These are phyloP conservation scores for Dothidotthia symphoricarpi DNA, from an alignment of 2,329 filamentous ascomycete species.

Conservation along the genomic window DNA sequence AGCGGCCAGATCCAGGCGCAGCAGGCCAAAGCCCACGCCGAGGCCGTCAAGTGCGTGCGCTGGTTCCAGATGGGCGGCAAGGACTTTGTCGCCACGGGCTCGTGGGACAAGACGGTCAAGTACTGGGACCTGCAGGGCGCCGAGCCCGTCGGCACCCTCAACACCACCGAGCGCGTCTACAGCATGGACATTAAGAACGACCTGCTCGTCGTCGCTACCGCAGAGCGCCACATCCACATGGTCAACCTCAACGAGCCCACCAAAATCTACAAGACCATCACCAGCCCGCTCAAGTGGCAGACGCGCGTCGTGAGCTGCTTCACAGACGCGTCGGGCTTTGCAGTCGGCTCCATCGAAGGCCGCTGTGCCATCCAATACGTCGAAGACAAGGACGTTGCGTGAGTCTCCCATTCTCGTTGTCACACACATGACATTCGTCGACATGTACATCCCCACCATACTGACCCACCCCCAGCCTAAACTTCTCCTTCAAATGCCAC, in stretches of 20 bases:
- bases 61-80: conserved; percentile 59
- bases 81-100: conserved; percentile 86
- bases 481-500: conserved; percentile 99
- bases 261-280: conserved; percentile 93
- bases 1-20: conserved; percentile 27
- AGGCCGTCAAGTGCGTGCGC: conserved; percentile 75
- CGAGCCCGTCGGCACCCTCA: conserved; percentile 63
- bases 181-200: conserved; percentile 88
- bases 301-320: conserved; percentile 95
- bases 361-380: conserved; percentile 98
- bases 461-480: conserved; percentile 58
- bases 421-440: conserved; percentile 13
- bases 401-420: conserved; percentile 7
- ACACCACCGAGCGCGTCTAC: conserved; percentile 78
- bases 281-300: conserved; percentile 97
- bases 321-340: conserved; percentile 84
- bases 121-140: conserved; percentile 76
- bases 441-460: too few relatives aligned
- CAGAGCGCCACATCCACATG: conserved; percentile 94
- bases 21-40: conserved; percentile 74
- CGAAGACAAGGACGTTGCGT: conserved; percentile 84
- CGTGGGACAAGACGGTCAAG: conserved; percentile 87
- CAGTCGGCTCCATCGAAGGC: conserved; percentile 93
- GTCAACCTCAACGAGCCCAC: conserved; percentile 84
- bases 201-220: conserved; percentile 86